Base-by-base conservation (phyloP, 768 basidiomycete species). In the Lactarius akahatsu region DNA sequence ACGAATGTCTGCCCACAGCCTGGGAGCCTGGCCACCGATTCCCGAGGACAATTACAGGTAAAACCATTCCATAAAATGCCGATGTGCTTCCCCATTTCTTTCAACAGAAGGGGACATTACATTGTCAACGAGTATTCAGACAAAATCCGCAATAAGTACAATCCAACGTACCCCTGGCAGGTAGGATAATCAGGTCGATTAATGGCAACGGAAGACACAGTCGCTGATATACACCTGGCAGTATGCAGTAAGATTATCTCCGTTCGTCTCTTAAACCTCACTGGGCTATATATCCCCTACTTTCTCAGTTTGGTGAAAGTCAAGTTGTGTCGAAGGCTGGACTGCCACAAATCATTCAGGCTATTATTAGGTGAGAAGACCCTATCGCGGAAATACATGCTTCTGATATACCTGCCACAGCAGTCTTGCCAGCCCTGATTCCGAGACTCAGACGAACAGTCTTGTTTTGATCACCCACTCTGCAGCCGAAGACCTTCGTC, bases 21-120 rank as follows among this genome's bases (percentile, higher is more conserved):
- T 81, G 10, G 85, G 85, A 4, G 83, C 85, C 68, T 94, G 91
- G 91, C 91, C 91, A 6, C 92, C 91, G 34, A 77, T 81, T 36
- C 90, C 92, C 2, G 86, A 87, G 62, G 79, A 79, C 28, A 92
- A 93, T 71, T 94, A 92, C 74, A 83, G 91, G 91, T 91, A 59
- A 32, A 52, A 23, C 38, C 43, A 50, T 30, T 20, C 58, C 30
- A 13, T 34, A 38, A 20, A 16, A 64, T 23, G 16, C 34, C n/a
- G 30, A 18, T n/a, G 56, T 38, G 67, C 63, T 67, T 30, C 41
- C 57, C 23, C 71, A 71, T 43, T 65, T 47, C 23, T n/a, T 52
- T 59, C 26, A 1, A n/a, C 66, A 78, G 83, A 60, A 81, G 80
- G 73, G 92, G 91, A 0, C 91, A 93, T 72, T 91, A 86, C 68